Percentiles rank a stretch among this genome's conserved stretches.
These are phyloP conservation scores for Penicillium hordei DNA, from an alignment of 2,329 filamentous ascomycete species.

Conservation along the genomic window DNA sequence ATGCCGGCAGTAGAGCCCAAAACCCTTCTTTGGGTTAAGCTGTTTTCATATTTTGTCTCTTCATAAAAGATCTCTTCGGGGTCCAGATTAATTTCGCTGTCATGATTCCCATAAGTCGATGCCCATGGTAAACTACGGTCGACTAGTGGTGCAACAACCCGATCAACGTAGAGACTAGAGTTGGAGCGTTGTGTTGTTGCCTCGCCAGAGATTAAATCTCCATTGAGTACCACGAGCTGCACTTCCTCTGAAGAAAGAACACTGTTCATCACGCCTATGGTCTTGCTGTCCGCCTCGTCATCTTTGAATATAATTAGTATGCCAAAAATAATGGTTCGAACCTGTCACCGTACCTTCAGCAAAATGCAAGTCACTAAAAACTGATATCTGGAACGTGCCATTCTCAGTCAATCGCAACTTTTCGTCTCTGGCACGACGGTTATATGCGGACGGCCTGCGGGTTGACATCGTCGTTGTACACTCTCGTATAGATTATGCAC, in stretches of 20 bases:
- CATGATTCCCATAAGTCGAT: slow-evolving; percentile 71
- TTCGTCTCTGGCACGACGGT: background rate
- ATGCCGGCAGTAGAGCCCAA: slow-evolving; percentile 41
- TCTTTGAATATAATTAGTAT: slow-evolving; percentile 11
- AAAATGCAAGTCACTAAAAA: slow-evolving; percentile 71
- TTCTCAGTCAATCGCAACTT: slow-evolving; percentile 23
- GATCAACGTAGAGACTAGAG: slow-evolving; percentile 58
- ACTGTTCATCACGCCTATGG: slow-evolving; percentile 56
- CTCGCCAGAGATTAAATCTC: slow-evolving; percentile 70
- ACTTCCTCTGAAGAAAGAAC: slow-evolving; percentile 59
- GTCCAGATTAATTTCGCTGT: slow-evolving; percentile 60
- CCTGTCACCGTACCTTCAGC: slow-evolving; percentile 60
- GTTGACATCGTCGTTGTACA: background rate
- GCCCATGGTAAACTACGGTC: slow-evolving; percentile 60
- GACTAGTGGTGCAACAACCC: slow-evolving; percentile 60
- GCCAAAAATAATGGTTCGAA: slow-evolving; percentile 44
- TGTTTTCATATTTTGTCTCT: slow-evolving; percentile 40
- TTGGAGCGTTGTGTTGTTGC: slow-evolving; percentile 56
- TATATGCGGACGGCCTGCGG: background rate
- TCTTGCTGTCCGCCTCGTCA: slow-evolving; percentile 54
- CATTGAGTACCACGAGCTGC: slow-evolving; percentile 67
- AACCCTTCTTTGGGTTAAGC: slow-evolving; percentile 48
- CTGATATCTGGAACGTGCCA: slow-evolving; percentile 50
- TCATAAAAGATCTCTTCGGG: slow-evolving; percentile 43
- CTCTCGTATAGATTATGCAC: background rate